These are phyloP conservation scores for Ustilago cynodontis DNA, from an alignment of 1,284 basidiomycete genomes.

Conservation along the genomic window DNA sequence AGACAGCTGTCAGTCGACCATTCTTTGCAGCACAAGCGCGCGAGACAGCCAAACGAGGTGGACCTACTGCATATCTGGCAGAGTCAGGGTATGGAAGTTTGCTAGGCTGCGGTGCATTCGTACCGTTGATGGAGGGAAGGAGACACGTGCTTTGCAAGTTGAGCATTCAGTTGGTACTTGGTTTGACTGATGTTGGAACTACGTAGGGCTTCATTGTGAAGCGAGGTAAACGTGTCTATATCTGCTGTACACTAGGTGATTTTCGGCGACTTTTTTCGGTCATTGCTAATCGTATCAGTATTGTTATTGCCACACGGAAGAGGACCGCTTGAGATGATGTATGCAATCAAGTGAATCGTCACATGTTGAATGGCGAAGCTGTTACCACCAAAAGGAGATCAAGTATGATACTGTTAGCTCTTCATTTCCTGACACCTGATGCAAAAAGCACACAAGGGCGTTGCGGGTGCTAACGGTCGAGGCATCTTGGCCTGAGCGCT, in stretches of 20 bases:
- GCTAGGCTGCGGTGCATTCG: constrained; percentile 63
- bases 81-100: constrained; percentile 62
- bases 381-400: neutral
- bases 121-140: constrained; percentile 49
- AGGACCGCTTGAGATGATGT: neutral
- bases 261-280: neutral
- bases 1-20: constrained; percentile 61
- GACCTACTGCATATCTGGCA: constrained; percentile 59
- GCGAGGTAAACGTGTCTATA: neutral
- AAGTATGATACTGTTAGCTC: neutral
- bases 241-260: constrained; percentile 1
- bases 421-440: neutral
- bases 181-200: constrained; percentile 60
- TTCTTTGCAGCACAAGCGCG: constrained; percentile 64
- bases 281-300: constrained; percentile 11
- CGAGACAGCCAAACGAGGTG: constrained; percentile 64
- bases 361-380: neutral
- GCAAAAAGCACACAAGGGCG: constrained; percentile 23
- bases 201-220: constrained; percentile 9
- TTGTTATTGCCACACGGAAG: neutral
- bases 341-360: neutral
- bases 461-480: neutral
- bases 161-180: constrained; percentile 56
- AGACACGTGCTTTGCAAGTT: constrained; percentile 58
- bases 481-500: constrained; percentile 11